Evolutionary conservation across 2,329 filamentous ascomycete species (phyloP).

Genomic region (Exophiala spinifera): DNA sequence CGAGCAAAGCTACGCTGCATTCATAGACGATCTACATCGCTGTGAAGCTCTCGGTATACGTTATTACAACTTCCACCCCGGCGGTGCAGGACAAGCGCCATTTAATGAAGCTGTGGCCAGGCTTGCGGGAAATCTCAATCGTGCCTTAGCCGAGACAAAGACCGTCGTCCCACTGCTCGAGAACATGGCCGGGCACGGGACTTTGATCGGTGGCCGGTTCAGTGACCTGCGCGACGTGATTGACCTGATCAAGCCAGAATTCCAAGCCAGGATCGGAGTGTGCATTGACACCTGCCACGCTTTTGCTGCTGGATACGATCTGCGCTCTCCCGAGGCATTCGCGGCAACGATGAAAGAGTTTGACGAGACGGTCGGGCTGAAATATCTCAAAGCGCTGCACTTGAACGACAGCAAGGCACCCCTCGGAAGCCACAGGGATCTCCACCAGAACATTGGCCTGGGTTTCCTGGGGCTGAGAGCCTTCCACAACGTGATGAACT

Average conservation of each 20-base stretch:
- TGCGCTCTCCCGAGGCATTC: slow-evolving; percentile 73
- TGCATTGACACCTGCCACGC: slow-evolving; percentile 97
- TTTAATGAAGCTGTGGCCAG: slow-evolving; percentile 69
- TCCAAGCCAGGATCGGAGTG: slow-evolving; percentile 82
- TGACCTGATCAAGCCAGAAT: slow-evolving; percentile 61
- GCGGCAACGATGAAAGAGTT: slow-evolving; percentile 71
- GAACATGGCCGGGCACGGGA: slow-evolving; percentile 91
- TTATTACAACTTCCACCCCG: slow-evolving; percentile 98
- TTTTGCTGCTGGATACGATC: slow-evolving; percentile 90
- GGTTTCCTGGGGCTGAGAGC: slow-evolving; percentile 87
- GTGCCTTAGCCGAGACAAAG: slow-evolving; percentile 71
- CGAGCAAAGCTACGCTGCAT: slow-evolving; percentile 77
- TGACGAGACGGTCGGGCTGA: slow-evolving; percentile 69
- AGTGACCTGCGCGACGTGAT: slow-evolving; percentile 87
- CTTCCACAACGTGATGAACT: slow-evolving; percentile 90
- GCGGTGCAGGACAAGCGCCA: slow-evolving; percentile 68
- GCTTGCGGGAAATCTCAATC: slow-evolving; percentile 79
- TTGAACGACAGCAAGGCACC: slow-evolving; percentile 96
- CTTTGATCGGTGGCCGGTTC: slow-evolving; percentile 80
- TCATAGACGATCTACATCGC: slow-evolving; percentile 81
- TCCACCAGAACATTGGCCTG: slow-evolving; percentile 95
- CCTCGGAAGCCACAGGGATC: slow-evolving; percentile 72
- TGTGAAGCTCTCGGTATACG: slow-evolving; percentile 82
- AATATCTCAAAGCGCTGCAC: slow-evolving; percentile 82
- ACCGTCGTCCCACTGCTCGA: slow-evolving; percentile 82